Base-by-base conservation (phyloP, 2,329 filamentous ascomycete genomes). In the Arthroderma uncinatum region DNA sequence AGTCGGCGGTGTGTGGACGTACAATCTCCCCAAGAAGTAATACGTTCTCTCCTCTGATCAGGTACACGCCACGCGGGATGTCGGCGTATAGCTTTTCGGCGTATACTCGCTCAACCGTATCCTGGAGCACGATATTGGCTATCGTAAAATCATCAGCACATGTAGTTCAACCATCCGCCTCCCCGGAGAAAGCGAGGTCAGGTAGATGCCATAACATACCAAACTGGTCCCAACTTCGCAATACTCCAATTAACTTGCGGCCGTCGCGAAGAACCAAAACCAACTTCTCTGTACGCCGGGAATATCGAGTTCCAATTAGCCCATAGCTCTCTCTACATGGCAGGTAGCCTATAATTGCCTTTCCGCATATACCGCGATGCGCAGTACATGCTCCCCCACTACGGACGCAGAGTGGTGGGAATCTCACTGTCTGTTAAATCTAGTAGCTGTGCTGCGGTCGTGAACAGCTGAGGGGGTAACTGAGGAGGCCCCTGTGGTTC, bases 141-240 rank as follows among this genome's bases (percentile, higher is more conserved):
- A 50, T n/a, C 34, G 14, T 28, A 30, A 8, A 30, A 7, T 9
- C 25, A 16, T 50, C 28, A 50, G 47, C 8, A 6, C 6, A 19
- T 50, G 47, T 50, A 33, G 0, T 50, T n/a, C 34, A n/a, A 47
- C 56, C 6, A 52, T 23, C 4, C 7, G 28, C 28, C 28, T 30
- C 28, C 7, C 7, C 28, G 28, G 3, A 25, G 8, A 47, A 23
- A 19, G 25, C 21, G 19, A 14, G 4, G 50, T 47, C 44, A 57
- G 57, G 37, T 34, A 48, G 57, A 23, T 10, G 56, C 33, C 37
- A n/a, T 48, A 40, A 72, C 78, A 67, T 84, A 95, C 91, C 92
- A 68, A 95, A 97, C 73, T 98, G 93, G 74, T 98, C 93, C 89
- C 93, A 98, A 65, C 89, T 95, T 67, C 93, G 81, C 64, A 98